phyloP scores from a whole-genome alignment of 2,329 filamentous ascomycete species.

The Ceratocystis papillata region DNA sequence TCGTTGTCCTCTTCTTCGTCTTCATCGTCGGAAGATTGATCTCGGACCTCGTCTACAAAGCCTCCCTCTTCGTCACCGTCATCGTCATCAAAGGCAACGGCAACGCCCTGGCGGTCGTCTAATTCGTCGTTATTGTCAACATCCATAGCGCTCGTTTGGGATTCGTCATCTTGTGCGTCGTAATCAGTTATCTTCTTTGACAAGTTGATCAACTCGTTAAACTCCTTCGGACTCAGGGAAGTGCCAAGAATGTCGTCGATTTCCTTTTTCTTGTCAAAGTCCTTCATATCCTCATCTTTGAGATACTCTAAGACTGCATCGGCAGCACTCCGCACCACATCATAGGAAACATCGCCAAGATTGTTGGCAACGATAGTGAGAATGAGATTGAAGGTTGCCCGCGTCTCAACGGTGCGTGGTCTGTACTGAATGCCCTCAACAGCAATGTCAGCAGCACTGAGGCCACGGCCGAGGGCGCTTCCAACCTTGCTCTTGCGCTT shows the following conservation, averaged over 20 bases:
- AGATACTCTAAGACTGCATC: conserved; percentile 83
- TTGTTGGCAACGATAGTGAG: conserved; percentile 79
- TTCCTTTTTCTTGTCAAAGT: conserved; percentile 97
- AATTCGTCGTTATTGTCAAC: conserved; percentile 63
- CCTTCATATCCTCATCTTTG: conserved; percentile 91
- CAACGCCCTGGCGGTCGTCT: conserved; percentile 90
- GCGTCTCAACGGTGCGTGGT: conserved; percentile 80
- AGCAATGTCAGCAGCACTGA: conserved; percentile 72
- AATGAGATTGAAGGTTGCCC: conserved; percentile 89
- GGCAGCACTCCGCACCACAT: conserved; percentile 84
- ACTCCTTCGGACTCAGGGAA: conserved; percentile 74
- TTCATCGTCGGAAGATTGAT: conserved; percentile 75
- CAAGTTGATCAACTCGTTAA: conserved; percentile 91
- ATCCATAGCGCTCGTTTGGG: conserved; percentile 23
- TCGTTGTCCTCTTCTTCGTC: conserved; percentile 52
- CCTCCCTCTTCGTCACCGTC: conserved; percentile 73
- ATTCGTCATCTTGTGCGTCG: conserved; percentile 80
- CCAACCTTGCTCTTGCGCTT: conserved; percentile 80
- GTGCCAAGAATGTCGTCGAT: conserved; percentile 86
- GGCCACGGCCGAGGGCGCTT: conserved; percentile 51
- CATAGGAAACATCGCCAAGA: conserved; percentile 84
- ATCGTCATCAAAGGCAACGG: conserved; percentile 90
- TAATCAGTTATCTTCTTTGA: conserved; percentile 99
- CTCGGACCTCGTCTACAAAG: conserved; percentile 74
- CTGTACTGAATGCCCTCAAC: conserved; percentile 89